Percentiles rank a stretch among this genome's conserved stretches.
Evolutionary conservation across 1,139 yeast species (phyloP).

Genomic region (Hyphopichia burtonii): DNA sequence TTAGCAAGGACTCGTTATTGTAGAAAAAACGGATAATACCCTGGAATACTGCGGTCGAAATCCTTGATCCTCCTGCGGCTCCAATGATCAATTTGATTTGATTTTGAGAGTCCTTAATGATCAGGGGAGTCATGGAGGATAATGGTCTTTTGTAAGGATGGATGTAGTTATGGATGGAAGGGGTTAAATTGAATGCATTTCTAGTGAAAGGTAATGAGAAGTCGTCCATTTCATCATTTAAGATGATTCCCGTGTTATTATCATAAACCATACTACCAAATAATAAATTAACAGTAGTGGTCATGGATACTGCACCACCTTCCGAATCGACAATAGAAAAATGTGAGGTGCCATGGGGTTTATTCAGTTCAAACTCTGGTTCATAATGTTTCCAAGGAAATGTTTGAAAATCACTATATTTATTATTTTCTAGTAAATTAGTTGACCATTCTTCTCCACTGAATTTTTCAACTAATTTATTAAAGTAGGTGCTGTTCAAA

Average conservation of each 20-base stretch:
- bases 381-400: conserved; percentile 68
- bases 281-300: conserved; percentile 83
- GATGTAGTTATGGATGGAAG: conserved; percentile 77
- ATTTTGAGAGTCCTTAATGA: conserved; percentile 50
- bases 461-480: conserved; percentile 29
- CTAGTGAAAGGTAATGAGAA: conserved; percentile 70
- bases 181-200: conserved; percentile 78
- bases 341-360: conserved; percentile 88
- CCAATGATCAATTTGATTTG: conserved; percentile 68
- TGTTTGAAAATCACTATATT: conserved; percentile 54
- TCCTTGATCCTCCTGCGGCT: conserved; percentile 93
- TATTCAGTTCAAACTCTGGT: conserved; percentile 72
- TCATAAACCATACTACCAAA: conserved; percentile 87
- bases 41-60: conserved; percentile 80
- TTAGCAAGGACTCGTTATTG: conserved; percentile 56
- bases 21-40: conserved; percentile 68
- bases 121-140: conserved; percentile 79
- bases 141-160: conserved; percentile 78
- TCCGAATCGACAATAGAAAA: conserved; percentile 72
- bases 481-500: conserved; percentile 19
- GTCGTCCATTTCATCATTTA: conserved; percentile 95
- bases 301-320: conserved; percentile 76
- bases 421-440: conserved; percentile 43
- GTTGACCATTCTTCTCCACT: conserved; percentile 53
- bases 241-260: conserved; percentile 72